These are phyloP conservation scores for Conidiobolus incongruus DNA, from an alignment of 371 early-diverging fungal genomes.

Conservation along the genomic window DNA sequence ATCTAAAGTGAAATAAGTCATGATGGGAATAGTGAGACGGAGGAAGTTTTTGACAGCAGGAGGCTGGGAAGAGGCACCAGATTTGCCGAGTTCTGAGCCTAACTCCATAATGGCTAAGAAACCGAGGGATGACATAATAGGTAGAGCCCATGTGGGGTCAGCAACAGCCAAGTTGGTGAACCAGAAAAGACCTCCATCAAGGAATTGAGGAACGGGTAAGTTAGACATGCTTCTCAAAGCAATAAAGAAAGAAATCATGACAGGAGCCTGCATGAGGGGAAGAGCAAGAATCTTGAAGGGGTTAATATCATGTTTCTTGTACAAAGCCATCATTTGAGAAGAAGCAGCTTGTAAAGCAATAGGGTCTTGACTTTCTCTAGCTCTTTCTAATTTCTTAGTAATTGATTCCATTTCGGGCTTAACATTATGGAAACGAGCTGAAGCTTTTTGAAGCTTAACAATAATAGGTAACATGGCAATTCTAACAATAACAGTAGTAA, in stretches of 20 bases:
- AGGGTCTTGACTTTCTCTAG: conserved; percentile 27
- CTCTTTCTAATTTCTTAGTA: conserved; percentile 31
- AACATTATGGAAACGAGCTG: conserved; percentile 44
- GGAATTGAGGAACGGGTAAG: conserved; percentile 60
- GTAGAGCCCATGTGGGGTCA: conserved; percentile 70
- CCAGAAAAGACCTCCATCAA: conserved; percentile 57
- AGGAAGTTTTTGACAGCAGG: conserved; percentile 38
- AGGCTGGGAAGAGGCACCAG: conserved; percentile 13
- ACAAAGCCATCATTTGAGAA: conserved; percentile 27
- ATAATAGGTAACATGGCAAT: conserved; percentile 46
- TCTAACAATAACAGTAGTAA: conserved; percentile 46
- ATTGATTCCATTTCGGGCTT: conserved; percentile 50
- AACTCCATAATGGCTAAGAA: conserved; percentile 59
- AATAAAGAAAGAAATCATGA: conserved; percentile 75
- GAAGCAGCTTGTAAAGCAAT: conserved; percentile 23
- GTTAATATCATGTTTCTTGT: conserved; percentile 33
- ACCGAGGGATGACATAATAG: conserved; percentile 40
- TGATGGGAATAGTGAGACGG: conserved; percentile 30
- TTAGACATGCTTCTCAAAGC: conserved; percentile 62
- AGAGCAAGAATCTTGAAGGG: conserved; percentile 35
- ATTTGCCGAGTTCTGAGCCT: conserved; percentile 24
- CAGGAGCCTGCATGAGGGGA: conserved; percentile 53
- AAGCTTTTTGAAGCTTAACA: conserved; percentile 47
- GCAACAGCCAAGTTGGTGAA: conserved; percentile 54
- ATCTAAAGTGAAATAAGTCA: conserved; percentile 38